Evolutionary conservation across 148 eudicot species (phyloP).

Genomic region (Simmondsia chinensis): DNA sequence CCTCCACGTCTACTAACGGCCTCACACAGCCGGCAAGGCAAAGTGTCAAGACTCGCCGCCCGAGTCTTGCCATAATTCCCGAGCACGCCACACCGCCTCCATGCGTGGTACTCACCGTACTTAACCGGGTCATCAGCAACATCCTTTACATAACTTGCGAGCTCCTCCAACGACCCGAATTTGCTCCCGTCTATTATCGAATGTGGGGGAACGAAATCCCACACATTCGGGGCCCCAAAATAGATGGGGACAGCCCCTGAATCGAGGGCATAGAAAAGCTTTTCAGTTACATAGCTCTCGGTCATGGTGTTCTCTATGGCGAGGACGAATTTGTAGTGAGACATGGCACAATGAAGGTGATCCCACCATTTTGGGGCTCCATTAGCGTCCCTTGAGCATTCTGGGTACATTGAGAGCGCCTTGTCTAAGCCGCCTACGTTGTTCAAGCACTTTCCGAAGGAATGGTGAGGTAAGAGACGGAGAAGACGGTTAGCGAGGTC

Average conservation of each 20-base stretch:
- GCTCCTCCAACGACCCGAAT: conserved; percentile 58
- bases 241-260: conserved; percentile 89
- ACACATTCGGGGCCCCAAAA: conserved; percentile 91
- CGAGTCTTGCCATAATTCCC: conserved; percentile 66
- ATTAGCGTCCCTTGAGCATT: conserved; percentile 44
- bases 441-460: conserved; percentile 97
- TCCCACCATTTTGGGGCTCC: conserved; percentile 92
- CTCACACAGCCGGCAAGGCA: conserved; percentile 87
- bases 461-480: conserved; percentile 60
- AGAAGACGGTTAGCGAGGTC: conserved; percentile 59
- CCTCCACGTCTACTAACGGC: conserved; percentile 70
- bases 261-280: conserved; percentile 83
- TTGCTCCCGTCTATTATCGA: conserved; percentile 85
- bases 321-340: conserved; percentile 89
- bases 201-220: conserved; percentile 91
- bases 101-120: conserved; percentile 90
- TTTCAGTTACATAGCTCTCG: conserved; percentile 95
- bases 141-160: conserved; percentile 62
- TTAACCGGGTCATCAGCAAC: conserved; percentile 78
- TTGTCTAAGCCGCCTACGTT: conserved; percentile 82
- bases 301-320: conserved; percentile 90
- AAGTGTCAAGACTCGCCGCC: conserved; percentile 69
- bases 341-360: conserved; percentile 96
- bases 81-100: conserved; percentile 95
- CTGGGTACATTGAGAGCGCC: conserved; percentile 81